Evolutionary conservation across 225 moss, liverwort and hornwort genomes (phyloP).

Genomic region (Marchantia polymorpha): DNA sequence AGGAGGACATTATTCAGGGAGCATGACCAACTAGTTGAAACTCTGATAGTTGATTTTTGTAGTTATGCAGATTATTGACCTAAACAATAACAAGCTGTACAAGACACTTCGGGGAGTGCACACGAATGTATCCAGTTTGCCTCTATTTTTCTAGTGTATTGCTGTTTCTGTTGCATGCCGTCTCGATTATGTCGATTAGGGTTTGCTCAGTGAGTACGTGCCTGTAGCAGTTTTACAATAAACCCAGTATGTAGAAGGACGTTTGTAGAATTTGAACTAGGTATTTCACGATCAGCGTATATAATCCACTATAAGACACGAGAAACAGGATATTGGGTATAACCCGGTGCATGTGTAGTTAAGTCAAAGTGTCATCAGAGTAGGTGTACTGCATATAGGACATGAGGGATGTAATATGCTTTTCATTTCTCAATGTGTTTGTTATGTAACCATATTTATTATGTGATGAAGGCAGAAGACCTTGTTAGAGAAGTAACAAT

Average conservation of each 20-base stretch:
- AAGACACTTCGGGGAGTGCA: constrained; percentile 83
- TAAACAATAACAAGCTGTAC: constrained; percentile 59
- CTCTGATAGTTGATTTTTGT: neutral
- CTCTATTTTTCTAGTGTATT: neutral
- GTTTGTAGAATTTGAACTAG: too few relatives aligned
- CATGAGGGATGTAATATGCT: too few relatives aligned
- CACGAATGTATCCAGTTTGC: constrained; percentile 59
- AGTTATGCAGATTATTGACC: constrained; percentile 65
- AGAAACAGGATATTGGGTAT: neutral
- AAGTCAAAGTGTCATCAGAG: neutral
- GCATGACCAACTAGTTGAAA: neutral
- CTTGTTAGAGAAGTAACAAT: neutral
- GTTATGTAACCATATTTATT: neutral
- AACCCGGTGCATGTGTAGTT: neutral
- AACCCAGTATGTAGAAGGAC: too few relatives aligned
- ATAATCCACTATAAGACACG: neutral
- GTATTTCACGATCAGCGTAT: too few relatives aligned
- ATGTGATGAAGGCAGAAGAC: neutral
- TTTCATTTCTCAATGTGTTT: too few relatives aligned
- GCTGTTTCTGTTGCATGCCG: too few relatives aligned
- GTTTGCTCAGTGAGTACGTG: too few relatives aligned
- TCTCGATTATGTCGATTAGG: too few relatives aligned
- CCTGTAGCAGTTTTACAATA: too few relatives aligned
- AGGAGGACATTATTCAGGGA: too few relatives aligned
- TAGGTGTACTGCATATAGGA: too few relatives aligned